Conservation (phyloP, 2,329 filamentous ascomycete genomes). For the Botrytis medusae region DNA sequence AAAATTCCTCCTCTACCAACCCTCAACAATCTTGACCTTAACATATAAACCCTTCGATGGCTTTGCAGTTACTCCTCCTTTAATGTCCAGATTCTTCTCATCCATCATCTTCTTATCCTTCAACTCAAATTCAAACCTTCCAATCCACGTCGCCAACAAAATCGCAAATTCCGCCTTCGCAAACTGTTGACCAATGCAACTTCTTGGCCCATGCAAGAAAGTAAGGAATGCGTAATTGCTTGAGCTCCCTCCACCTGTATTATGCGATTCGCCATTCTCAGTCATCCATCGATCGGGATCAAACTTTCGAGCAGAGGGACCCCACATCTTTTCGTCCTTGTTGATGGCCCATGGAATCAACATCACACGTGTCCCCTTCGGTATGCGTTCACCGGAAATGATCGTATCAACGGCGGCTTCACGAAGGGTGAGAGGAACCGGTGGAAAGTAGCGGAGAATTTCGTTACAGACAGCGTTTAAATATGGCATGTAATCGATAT, state of each 20-base stretch:
- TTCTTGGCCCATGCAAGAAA: slow-evolving; percentile 82
- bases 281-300: slow-evolving; percentile 75
- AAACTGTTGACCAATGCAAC: slow-evolving; percentile 81
- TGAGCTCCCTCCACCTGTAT: slow-evolving; percentile 66
- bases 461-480: slow-evolving; percentile 79
- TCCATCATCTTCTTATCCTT: slow-evolving; percentile 60
- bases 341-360: slow-evolving; percentile 69
- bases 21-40: slow-evolving; percentile 63
- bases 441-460: slow-evolving; percentile 69
- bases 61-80: slow-evolving; percentile 68
- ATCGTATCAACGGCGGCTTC: slow-evolving; percentile 63
- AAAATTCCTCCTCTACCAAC: slow-evolving; percentile 53
- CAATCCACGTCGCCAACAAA: slow-evolving; percentile 73
- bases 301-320: slow-evolving; percentile 70
- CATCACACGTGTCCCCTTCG: slow-evolving; percentile 68
- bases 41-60: slow-evolving; percentile 73
- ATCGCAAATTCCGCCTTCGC: slow-evolving; percentile 83
- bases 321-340: slow-evolving; percentile 69
- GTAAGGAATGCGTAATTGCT: slow-evolving; percentile 79
- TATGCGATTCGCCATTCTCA: slow-evolving; percentile 40
- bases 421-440: slow-evolving; percentile 70
- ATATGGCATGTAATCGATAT: slow-evolving; percentile 75
- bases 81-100: slow-evolving; percentile 65
- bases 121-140: slow-evolving; percentile 66
- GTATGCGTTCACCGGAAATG: slow-evolving; percentile 64